Base-by-base conservation (phyloP, 2,329 filamentous ascomycete species). In the Capronia epimyces region DNA sequence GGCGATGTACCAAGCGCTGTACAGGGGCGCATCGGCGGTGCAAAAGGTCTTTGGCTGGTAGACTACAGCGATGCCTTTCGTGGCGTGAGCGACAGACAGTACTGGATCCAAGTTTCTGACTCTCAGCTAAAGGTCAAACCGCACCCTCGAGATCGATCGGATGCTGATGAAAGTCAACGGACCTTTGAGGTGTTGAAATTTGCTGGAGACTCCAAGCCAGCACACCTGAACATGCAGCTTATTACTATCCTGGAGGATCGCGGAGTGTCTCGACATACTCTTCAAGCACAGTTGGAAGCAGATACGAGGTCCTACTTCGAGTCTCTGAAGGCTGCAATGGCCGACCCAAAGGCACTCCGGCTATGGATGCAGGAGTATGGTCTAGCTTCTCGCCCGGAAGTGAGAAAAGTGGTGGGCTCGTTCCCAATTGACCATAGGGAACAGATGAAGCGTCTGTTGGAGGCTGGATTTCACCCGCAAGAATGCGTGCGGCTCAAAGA, bases 11-110 rank as follows among this genome's bases (percentile, higher is more conserved):
- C 78, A 0, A 75, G 75, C 47, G 71, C 67, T 2, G 77, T 80
- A 21, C 81, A 84, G 64, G 79, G 69, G 7, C 70, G 81, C 3
- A 79, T 83, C 49, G 74, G 71, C 15, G 79, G 80, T 1, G 77
- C 78, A 0, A 84, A 84, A 63, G 81, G 81, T 1, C 59, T 83
- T 3, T 83, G 80, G 80, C 76, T 79, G 63, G 68, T 80, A 1
- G 76, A 76, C 48, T 57, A 52, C 25, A 20, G 46, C 9, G 44
- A 48, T 22, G 42, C 31, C 12, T 41, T 50, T 20, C n/a, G 43
- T 16, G 27, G 67, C 58, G 47, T 40, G 10, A 58, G 58, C 1
- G 62, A 71, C 10, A 60, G 67, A 18, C 63, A 65, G 2, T 65
- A 71, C 8, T 81, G 78, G 76, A 78, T 84, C 18, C 67, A 79